These are phyloP conservation scores for Pythium periplocum DNA, from an alignment of 352 stramenopile species.

Conservation along the genomic window DNA sequence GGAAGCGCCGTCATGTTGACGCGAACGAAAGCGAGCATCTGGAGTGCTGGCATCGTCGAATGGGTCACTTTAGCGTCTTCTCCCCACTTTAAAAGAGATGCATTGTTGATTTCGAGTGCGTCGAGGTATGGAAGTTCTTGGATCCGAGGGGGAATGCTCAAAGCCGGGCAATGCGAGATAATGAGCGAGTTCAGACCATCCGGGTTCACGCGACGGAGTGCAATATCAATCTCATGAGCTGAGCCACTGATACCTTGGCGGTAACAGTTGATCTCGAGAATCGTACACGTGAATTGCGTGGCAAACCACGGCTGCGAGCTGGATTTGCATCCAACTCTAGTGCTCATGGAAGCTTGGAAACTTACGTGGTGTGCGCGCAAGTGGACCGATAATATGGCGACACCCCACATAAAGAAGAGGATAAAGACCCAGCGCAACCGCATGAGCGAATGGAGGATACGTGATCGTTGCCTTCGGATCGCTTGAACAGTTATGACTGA, in stretches of 20 bases:
- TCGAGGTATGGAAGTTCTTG: slow-evolving; percentile 9
- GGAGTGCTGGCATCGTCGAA: not conserved
- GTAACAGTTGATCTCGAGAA: slow-evolving; percentile 24
- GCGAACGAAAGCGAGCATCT: slow-evolving; percentile 12
- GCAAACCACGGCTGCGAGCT: slow-evolving; percentile 17
- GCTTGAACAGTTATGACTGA: not conserved
- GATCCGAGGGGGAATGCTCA: slow-evolving; percentile 9
- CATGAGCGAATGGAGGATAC: not conserved
- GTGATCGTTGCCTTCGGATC: not conserved
- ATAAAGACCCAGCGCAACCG: not conserved
- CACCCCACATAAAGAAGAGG: slow-evolving; percentile 9
- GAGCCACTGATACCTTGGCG: slow-evolving; percentile 4
- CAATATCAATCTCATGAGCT: slow-evolving; percentile 3
- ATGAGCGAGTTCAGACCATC: slow-evolving; percentile 7
- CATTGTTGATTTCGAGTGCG: slow-evolving; percentile 15
- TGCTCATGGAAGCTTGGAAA: not conserved
- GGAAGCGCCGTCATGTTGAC: slow-evolving; percentile 11
- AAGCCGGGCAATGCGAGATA: slow-evolving; percentile 12
- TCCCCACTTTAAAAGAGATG: slow-evolving; percentile 10
- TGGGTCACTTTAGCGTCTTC: slow-evolving; percentile 5
- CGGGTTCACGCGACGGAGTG: slow-evolving; percentile 5
- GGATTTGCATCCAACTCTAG: slow-evolving; percentile 15
- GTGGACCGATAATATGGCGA: slow-evolving; percentile 7
- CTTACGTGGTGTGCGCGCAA: slow-evolving; percentile 1
- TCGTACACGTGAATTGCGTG: slow-evolving; percentile 14